Percentiles rank a stretch among this genome's conserved stretches.
These are phyloP conservation scores for Trematosphaeria pertusa DNA, from an alignment of 2,329 filamentous ascomycete species.

Conservation along the genomic window DNA sequence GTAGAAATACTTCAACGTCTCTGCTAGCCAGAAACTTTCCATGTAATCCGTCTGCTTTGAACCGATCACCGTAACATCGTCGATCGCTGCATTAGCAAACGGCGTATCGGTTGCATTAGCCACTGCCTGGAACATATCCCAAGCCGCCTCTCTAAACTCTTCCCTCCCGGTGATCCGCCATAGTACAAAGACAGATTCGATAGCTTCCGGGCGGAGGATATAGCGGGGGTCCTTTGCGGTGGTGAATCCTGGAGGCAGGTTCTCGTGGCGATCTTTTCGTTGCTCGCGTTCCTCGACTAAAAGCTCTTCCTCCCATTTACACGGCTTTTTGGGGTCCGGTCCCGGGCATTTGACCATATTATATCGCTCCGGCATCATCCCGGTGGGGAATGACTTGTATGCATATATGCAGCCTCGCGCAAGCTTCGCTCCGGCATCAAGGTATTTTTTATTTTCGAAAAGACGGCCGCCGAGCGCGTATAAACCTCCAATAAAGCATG, in stretches of 20 bases:
- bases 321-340: conserved; percentile 36
- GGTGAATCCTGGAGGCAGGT: conserved; percentile 51
- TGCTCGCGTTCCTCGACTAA: conserved; percentile 50
- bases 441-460: conserved; percentile 59
- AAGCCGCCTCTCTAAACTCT: conserved; percentile 50
- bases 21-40: conserved; percentile 58
- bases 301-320: conserved; percentile 60
- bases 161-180: conserved; percentile 64
- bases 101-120: conserved; percentile 48
- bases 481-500: conserved; percentile 67
- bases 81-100: conserved; percentile 53
- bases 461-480: conserved; percentile 64
- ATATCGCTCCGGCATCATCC: conserved; percentile 67
- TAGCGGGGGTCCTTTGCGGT: conserved; percentile 51
- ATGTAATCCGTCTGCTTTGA: conserved; percentile 49
- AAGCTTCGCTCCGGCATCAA: conserved; percentile 62
- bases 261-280: conserved; percentile 29
- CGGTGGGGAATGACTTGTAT: conserved; percentile 61
- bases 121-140: conserved; percentile 55
- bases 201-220: conserved; percentile 60
- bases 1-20: conserved; percentile 59
- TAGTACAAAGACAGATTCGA: conserved; percentile 65
- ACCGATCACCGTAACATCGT: conserved; percentile 47
- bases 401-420: conserved; percentile 67
- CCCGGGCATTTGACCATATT: conserved; percentile 58